Evolutionary conservation across 2,329 filamentous ascomycete species (phyloP), one percentile per base, ranked within the genome.

Genomic region (Cladophialophora bantiana): DNA sequence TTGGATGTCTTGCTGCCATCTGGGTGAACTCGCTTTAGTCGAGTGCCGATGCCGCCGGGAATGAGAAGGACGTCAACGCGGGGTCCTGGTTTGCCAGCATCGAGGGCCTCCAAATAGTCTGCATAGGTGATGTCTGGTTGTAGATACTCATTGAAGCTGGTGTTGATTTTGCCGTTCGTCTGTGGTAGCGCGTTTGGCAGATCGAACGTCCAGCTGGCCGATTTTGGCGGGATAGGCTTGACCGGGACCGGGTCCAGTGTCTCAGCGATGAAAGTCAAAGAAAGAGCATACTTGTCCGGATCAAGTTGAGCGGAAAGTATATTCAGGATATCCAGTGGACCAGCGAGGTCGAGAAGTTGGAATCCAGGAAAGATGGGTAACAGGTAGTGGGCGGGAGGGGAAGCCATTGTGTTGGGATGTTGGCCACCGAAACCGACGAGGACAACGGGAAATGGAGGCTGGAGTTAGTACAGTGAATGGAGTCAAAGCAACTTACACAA

Each of bases 21-120:
- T 34, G 45, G 62, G 18, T 70, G 60, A 18, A 71, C 42, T 13
- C 71, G 65, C 12, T 58, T 60, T 35, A 73, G 54, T 31, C 80
- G 64, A 32, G 75, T 79, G 0, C 88, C 89, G 0, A 78, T 61
- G 0, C 89, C 89, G 1, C 90, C 89, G 0, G 89, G 89, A 7
- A 92, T 77, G n/a, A 92, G 75, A 20, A 92, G 80, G 3, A 90
- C 85, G 53, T 90, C 87, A 13, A 70, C 61, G 9, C 52, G 15
- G 32, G 36, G n/a, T 34, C 13, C 50, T 36, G 26, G n/a, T 42
- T 35, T 45, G n/a, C 50, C 50, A 32, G 55, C 59, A 10, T 32
- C 56, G 38, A 59, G 35, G 10, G 66, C 64, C 34, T 59, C 35
- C 7, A 69, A 53, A 15, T 55, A 68, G 3, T 69, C 62, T 1